These are phyloP conservation scores for Rosa persica DNA, from an alignment of 306 rosid genomes.

Conservation along the genomic window DNA sequence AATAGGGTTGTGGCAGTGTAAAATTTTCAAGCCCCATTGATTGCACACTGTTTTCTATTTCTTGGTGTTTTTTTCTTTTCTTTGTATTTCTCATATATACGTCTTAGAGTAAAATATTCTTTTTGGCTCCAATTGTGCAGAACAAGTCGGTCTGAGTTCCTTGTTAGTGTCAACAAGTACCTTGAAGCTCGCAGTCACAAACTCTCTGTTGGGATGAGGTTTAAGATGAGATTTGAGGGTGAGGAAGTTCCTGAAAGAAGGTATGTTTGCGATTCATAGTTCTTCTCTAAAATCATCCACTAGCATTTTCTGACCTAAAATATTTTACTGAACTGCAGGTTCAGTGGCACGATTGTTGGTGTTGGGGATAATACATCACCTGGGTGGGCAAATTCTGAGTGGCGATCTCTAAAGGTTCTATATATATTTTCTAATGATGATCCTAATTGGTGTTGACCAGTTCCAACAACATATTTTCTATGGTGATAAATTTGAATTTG, in stretches of 20 bases:
- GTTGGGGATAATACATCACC: constrained; percentile 71
- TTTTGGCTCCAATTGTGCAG: constrained; percentile 45
- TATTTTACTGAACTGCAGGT: constrained; percentile 49
- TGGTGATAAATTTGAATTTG: not conserved
- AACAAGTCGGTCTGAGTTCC: constrained; percentile 93
- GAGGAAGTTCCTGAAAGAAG: constrained; percentile 99
- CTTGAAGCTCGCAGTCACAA: constrained; percentile 87
- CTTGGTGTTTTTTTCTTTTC: not conserved
- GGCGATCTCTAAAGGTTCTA: constrained; percentile 89
- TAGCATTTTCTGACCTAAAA: constrained; percentile 13
- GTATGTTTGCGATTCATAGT: constrained; percentile 33
- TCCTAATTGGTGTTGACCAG: constrained; percentile 5
- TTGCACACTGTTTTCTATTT: not conserved
- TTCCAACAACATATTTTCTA: not conserved
- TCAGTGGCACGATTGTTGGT: constrained; percentile 98
- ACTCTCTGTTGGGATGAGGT: constrained; percentile 97
- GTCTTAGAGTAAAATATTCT: not conserved
- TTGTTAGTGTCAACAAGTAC: constrained; percentile 88
- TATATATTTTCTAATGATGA: constrained; percentile 13
- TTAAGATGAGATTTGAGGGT: constrained; percentile 97
- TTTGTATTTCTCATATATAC: not conserved
- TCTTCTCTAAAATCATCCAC: not conserved
- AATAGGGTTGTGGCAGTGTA: not conserved
- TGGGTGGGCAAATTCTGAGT: constrained; percentile 90
- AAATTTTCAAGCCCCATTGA: not conserved